phyloP scores from a whole-genome alignment of 2,329 filamentous ascomycete species.

The Trichophyton verrucosum region DNA sequence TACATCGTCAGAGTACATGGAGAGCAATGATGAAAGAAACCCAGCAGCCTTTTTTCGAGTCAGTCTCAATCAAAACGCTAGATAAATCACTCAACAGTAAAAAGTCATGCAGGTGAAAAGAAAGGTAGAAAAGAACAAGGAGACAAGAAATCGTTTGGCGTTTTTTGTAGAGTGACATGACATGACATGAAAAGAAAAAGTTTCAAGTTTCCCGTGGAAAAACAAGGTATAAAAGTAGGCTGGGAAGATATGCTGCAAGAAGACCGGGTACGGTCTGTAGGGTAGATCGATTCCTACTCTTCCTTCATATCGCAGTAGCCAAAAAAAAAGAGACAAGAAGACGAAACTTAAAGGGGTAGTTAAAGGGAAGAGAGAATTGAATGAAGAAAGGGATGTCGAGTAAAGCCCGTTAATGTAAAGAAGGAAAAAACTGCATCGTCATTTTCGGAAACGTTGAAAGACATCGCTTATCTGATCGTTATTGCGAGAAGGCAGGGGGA shows the following conservation, averaged over 20 bases:
- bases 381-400: background rate
- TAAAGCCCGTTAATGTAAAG: conserved; percentile 1
- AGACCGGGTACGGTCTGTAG: background rate
- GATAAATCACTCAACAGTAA: background rate
- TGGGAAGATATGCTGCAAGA: background rate
- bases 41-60: background rate
- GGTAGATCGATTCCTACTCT: background rate
- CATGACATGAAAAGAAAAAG: background rate
- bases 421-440: background rate
- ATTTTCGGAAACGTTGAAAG: background rate
- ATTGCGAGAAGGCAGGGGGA: background rate
- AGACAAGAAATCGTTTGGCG: background rate
- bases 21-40: background rate
- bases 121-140: background rate
- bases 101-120: background rate
- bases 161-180: background rate
- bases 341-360: conserved; percentile 1
- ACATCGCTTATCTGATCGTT: background rate
- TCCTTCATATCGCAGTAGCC: conserved; percentile 3
- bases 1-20: background rate
- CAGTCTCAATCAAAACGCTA: background rate
- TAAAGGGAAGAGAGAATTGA: background rate
- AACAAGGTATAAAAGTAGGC: background rate
- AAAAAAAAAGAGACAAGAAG: conserved; percentile 4
- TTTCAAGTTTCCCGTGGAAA: background rate